phyloP scores from a whole-genome alignment of 331 rosid genomes.

The Ulmus americana region DNA sequence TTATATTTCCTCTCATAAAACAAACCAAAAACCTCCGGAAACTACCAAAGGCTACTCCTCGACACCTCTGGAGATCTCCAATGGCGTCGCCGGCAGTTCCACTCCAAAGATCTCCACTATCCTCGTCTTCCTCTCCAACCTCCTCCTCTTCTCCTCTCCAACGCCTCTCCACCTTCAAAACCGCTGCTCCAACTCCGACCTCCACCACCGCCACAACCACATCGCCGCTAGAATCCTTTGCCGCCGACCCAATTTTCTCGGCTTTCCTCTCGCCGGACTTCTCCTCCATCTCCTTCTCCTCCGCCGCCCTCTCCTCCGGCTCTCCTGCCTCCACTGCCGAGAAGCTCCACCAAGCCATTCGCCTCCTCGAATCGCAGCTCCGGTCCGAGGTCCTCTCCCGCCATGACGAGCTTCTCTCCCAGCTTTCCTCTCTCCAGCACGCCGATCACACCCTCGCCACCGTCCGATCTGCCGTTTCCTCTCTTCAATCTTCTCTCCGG shows the following conservation, averaged over 20 bases:
- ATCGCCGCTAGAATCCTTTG: conserved; percentile 72
- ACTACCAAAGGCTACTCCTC: background rate
- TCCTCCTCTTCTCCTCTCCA: conserved; percentile 59
- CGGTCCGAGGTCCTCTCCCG: conserved; percentile 93
- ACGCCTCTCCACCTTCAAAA: conserved; percentile 74
- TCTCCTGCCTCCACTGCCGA: conserved; percentile 98
- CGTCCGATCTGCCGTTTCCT: conserved; percentile 64
- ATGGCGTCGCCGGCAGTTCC: conserved; percentile 54
- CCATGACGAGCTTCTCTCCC: conserved; percentile 78
- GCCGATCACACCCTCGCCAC: conserved; percentile 83
- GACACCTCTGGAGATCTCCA: background rate
- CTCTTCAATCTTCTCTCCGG: conserved; percentile 85
- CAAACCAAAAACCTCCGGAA: background rate
- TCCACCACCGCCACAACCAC: conserved; percentile 19
- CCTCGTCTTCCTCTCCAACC: conserved; percentile 24
- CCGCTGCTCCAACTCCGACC: conserved; percentile 24
- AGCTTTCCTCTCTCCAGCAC: conserved; percentile 85
- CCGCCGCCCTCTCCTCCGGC: conserved; percentile 97
- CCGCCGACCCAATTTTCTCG: conserved; percentile 83
- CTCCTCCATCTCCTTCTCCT: conserved; percentile 85
- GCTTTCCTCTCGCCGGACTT: conserved; percentile 79
- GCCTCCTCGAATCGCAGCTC: conserved; percentile 90
- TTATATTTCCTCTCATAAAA: no score
- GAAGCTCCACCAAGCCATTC: conserved; percentile 80
- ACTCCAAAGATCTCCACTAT: conserved; percentile 41